phyloP scores from a whole-genome alignment of 345 rosid species.

The Gossypium turneri region DNA sequence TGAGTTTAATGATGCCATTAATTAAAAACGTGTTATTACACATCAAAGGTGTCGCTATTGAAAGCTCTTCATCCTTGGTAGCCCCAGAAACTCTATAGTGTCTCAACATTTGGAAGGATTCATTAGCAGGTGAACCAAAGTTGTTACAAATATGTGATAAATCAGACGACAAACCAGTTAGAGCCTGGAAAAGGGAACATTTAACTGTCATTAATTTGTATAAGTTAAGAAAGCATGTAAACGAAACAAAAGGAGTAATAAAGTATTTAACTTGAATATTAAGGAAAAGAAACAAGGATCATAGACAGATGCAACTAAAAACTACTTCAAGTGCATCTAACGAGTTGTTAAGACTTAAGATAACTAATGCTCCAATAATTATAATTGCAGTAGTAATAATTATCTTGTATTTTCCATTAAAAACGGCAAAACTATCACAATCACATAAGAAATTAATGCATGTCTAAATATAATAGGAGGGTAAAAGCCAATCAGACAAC shows the following conservation, averaged over 20 bases:
- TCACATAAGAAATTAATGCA: neutral
- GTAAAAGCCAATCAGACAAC: slow-evolving; percentile 5
- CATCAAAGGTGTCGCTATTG: slow-evolving; percentile 31
- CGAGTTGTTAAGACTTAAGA: neutral
- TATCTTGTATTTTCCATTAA: neutral
- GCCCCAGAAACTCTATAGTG: slow-evolving; percentile 35
- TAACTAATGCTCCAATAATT: neutral
- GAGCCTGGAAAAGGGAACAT: slow-evolving; percentile 49
- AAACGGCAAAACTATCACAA: neutral
- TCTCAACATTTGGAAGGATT: slow-evolving; percentile 38
- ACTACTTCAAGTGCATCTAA: neutral
- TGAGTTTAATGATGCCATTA: slow-evolving; percentile 48
- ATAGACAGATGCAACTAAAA: neutral
- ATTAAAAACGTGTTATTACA: slow-evolving; percentile 31
- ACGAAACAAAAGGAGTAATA: neutral
- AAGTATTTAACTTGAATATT: neutral
- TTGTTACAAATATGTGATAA: slow-evolving; percentile 36
- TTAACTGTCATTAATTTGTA: slow-evolving; percentile 17
- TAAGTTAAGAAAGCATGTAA: neutral
- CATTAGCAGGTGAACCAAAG: slow-evolving; percentile 30
- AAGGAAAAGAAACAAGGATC: neutral
- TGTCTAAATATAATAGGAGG: neutral
- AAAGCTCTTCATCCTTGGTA: slow-evolving; percentile 29
- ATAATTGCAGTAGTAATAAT: neutral
- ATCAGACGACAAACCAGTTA: slow-evolving; percentile 46